These are phyloP conservation scores for Exophiala sideris DNA, from an alignment of 2,329 filamentous ascomycete species.

Conservation along the genomic window DNA sequence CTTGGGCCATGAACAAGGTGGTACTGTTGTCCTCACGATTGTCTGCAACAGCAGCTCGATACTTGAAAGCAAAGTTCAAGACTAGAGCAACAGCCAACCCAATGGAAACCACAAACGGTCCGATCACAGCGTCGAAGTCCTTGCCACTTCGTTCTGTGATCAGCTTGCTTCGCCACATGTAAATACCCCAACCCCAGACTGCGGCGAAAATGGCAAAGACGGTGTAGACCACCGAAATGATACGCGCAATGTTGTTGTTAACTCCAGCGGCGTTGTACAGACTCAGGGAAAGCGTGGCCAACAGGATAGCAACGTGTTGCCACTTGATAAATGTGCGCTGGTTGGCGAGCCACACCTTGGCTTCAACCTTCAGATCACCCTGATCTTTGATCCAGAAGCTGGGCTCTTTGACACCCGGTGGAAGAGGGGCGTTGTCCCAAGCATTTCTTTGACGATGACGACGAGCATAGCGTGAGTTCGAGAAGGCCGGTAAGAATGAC, in stretches of 20 bases:
- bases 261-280: slow-evolving; percentile 84
- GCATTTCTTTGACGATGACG: slow-evolving; percentile 39
- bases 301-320: slow-evolving; percentile 89
- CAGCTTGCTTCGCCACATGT: slow-evolving; percentile 70
- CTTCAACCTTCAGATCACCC: slow-evolving; percentile 87
- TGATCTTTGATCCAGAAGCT: slow-evolving; percentile 90
- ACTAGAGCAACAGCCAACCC: slow-evolving; percentile 75
- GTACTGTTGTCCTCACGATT: not conserved
- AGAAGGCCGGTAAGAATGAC: slow-evolving; percentile 77
- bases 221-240: slow-evolving; percentile 80
- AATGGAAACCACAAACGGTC: slow-evolving; percentile 77
- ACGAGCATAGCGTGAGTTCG: slow-evolving; percentile 70
- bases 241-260: slow-evolving; percentile 67
- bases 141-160: slow-evolving; percentile 83
- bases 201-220: slow-evolving; percentile 77
- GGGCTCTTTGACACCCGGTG: slow-evolving; percentile 84
- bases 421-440: slow-evolving; percentile 56
- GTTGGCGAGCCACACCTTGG: slow-evolving; percentile 98
- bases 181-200: slow-evolving; percentile 82
- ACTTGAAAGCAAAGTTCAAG: slow-evolving; percentile 83
- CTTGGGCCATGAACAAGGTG: slow-evolving; percentile 1
- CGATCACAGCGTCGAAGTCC: slow-evolving; percentile 86
- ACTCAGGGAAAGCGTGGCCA: slow-evolving; percentile 77
- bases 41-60: slow-evolving; percentile 17
- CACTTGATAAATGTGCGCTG: slow-evolving; percentile 98